Evolutionary conservation across 257 asterid species (phyloP), one percentile per base, ranked within the genome.

Genomic region (Agastache rugosa): DNA sequence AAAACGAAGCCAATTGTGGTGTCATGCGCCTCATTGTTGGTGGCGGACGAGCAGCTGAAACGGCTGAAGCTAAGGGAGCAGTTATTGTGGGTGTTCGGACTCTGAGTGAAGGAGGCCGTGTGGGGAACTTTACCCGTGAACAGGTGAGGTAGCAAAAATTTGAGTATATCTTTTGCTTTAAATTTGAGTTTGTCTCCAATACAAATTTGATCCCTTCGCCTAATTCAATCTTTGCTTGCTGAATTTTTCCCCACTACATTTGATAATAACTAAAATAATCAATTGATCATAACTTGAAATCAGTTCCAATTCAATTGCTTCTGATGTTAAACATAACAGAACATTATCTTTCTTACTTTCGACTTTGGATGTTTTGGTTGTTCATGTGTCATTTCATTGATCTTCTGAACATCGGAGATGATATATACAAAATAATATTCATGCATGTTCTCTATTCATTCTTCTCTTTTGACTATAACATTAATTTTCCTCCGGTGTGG

Each of bases 11-110:
- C 61, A 93, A 93, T 61, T 82, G 96, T 84, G 98, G 99, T 75
- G 99, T 95, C 81, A 95, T 95, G 99, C 93, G 98, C 86, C 96
- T 95, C 81, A 85, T 95, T 69, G 99, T 92, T 74, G 97, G 98
- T 83, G 99, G 99, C 76, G 99, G 99, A 48, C 87, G 98, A 75
- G 99, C 99, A 78, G 88, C 96, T 69, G 99, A 95, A 89, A 88
- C 79, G 75, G 78, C 83, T 73, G 93, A 88, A 78, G 80, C 79
- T 58, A 90, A 88, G 85, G 99, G 98, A 75, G 89, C 97, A 27
- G 98, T 92, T 78, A 87, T 95, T 77, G 98, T 92, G 47, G 99
- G 99, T 80, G 98, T 95, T 78, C 92, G 99, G 73, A 92, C 99
- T 60, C 88, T 95, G 73, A 92, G 99, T 77, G 99, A 95, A 87